Evolutionary conservation across 2,329 filamentous ascomycete species (phyloP).

Genomic region (Didymella lethalis): DNA sequence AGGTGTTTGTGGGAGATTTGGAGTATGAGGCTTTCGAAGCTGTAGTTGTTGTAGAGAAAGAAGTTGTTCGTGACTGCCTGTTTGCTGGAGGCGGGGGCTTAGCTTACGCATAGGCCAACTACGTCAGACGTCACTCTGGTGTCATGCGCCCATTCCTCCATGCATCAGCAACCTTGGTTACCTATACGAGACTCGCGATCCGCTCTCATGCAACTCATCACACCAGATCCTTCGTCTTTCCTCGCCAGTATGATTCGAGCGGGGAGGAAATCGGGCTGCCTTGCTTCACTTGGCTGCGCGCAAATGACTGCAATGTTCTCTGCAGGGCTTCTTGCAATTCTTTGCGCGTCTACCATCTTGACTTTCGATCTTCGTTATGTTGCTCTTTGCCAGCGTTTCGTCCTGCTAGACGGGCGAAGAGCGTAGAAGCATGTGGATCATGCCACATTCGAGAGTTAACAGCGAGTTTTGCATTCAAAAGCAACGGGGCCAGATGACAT

Average conservation of each 20-base stretch:
- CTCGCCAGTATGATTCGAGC: background rate
- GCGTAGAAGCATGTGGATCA: background rate
- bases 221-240: background rate
- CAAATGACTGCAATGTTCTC: background rate
- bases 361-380: background rate
- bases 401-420: background rate
- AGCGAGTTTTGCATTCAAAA: background rate
- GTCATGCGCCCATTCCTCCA: slow-evolving; percentile 8
- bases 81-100: slow-evolving; percentile 14
- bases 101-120: slow-evolving; percentile 5
- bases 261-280: background rate
- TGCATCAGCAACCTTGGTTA: slow-evolving; percentile 6
- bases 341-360: background rate
- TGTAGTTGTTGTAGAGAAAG: background rate
- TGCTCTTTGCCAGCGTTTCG: background rate
- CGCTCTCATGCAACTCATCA: background rate
- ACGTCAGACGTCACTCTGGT: slow-evolving; percentile 21
- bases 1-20: background rate
- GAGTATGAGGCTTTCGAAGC: background rate
- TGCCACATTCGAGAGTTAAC: background rate
- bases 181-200: background rate
- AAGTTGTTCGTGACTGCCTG: slow-evolving; percentile 11
- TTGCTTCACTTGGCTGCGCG: background rate
- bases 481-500: background rate
- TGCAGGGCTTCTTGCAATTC: background rate